Base-by-base conservation (phyloP, 1,284 basidiomycete genomes). In the Rhizopogon hawkerae region DNA sequence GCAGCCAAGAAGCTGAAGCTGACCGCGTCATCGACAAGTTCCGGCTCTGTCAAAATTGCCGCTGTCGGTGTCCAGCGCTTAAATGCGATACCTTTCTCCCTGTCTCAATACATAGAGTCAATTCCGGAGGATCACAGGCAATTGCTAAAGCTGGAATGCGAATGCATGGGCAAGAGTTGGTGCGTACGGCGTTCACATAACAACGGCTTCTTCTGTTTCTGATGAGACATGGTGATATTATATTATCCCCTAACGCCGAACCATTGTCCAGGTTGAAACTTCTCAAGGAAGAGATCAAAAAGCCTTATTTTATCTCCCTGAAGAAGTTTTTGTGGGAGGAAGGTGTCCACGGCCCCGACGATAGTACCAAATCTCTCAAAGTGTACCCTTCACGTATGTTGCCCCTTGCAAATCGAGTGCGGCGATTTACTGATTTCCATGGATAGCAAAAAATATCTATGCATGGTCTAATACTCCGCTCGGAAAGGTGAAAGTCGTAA, bases 381-480 rank as follows among this genome's bases (percentile, higher is more conserved):
- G 68, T 87, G 37, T 87, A 82, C 61, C 85, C 85, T 34, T 58
- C 75, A 51, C 78, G 85, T 84, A 66, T 69, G 81, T 66, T 39
- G 35, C 11, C 39, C 46, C 29, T 7, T 39, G 33, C 48, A 16
- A 53, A 48, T 24, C 37, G 34, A 21, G 47, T 23, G 21, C 36
- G 14, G 46, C 13, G 52, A 38, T 35, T 23, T 18, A 33, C 18
- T 50, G 43, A 50, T 41, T 21, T 31, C 43, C 29, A 42, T 47
- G 47, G 44, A 39, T 57, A 85, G 85, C 83, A 38, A 70, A 70
- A 52, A 77, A 90, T 57, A 87, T 91, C 52, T 91, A 91, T 62
- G 70, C 85, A 9, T 91, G 89, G 88, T 87, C 85, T 10, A 79
- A 82, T 54, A 89, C 87, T 18, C 85, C 87, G 7, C 69, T 91